These are phyloP conservation scores for Fragaria nilgerrensis DNA, from an alignment of 306 rosid genomes.

Conservation along the genomic window DNA sequence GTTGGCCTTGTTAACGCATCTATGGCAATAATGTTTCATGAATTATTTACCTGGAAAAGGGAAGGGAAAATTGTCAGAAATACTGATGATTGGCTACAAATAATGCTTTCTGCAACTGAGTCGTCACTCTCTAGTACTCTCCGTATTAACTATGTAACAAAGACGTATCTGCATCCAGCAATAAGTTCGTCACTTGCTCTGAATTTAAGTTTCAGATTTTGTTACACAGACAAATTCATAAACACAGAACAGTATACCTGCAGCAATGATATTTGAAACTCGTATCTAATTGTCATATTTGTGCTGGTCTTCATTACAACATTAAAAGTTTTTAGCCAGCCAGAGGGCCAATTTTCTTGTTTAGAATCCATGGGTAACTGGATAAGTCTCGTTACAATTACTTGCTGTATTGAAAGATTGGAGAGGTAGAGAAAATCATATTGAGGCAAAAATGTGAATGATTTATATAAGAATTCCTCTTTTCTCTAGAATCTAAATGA, in stretches of 20 bases:
- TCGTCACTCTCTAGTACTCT: slow-evolving; percentile 26
- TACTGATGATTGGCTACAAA: slow-evolving; percentile 2
- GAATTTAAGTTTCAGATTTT: not conserved
- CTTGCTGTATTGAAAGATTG: not conserved
- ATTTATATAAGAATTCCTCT: not conserved
- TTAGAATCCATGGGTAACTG: not conserved
- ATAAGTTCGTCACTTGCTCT: not conserved
- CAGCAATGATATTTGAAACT: not conserved
- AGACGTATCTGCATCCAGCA: slow-evolving; percentile 13
- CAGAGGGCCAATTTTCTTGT: no score
- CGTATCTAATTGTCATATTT: not conserved
- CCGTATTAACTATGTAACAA: slow-evolving; percentile 10
- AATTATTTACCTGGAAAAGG: not conserved
- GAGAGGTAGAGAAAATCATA: not conserved
- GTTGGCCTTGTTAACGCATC: not conserved
- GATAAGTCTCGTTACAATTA: not conserved
- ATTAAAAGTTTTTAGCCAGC: not conserved
- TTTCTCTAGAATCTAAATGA: not conserved
- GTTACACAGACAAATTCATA: not conserved
- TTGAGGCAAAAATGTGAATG: not conserved
- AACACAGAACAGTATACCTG: not conserved
- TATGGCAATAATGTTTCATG: slow-evolving; percentile 5
- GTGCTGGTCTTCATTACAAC: not conserved
- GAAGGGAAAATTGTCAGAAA: slow-evolving; percentile 25
- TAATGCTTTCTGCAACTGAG: slow-evolving; percentile 9